Conservation (phyloP, 2,329 filamentous ascomycete genomes). For the Epichloe elymi region DNA sequence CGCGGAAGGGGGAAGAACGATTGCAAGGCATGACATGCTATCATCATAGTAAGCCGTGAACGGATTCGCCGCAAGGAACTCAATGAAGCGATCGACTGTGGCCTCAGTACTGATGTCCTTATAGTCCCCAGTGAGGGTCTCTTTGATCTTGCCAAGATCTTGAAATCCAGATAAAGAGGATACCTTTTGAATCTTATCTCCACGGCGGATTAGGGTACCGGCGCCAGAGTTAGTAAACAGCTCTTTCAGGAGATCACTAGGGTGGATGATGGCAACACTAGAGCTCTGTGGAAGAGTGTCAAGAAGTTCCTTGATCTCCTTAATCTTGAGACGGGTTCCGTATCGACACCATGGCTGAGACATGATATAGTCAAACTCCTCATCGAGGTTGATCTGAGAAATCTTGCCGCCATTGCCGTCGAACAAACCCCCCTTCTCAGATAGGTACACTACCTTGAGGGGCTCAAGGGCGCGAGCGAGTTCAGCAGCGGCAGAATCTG, state of each 20-base stretch:
- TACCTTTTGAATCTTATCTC: constrained; percentile 73
- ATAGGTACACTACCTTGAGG: constrained; percentile 96
- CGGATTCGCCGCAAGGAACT: constrained; percentile 59
- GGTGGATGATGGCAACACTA: constrained; percentile 94
- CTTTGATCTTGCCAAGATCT: constrained; percentile 65
- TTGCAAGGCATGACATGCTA: constrained; percentile 79
- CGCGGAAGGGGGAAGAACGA: constrained; percentile 64
- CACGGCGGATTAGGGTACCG: constrained; percentile 81
- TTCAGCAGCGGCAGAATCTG: constrained; percentile 90
- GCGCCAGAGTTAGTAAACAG: constrained; percentile 92
- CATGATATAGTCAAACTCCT: constrained; percentile 91
- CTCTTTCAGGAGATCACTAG: constrained; percentile 89
- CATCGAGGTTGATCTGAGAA: constrained; percentile 91
- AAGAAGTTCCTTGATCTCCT: constrained; percentile 89
- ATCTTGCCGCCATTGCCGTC: constrained; percentile 92
- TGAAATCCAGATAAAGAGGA: constrained; percentile 60
- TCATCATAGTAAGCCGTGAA: constrained; percentile 96
- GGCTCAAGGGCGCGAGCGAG: constrained; percentile 80
- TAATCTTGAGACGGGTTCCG: constrained; percentile 91
- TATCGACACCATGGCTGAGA: constrained; percentile 88
- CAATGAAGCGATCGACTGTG: constrained; percentile 76
- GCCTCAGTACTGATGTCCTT: constrained; percentile 70
- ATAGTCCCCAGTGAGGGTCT: constrained; percentile 68
- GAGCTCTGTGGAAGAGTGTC: constrained; percentile 81
- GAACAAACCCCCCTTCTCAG: constrained; percentile 96